A percentile compares a stretch with the other conserved stretches of the same genome.
These are phyloP conservation scores for Lachnellula willkommii DNA, from an alignment of 2,329 filamentous ascomycete genomes.

Conservation along the genomic window DNA sequence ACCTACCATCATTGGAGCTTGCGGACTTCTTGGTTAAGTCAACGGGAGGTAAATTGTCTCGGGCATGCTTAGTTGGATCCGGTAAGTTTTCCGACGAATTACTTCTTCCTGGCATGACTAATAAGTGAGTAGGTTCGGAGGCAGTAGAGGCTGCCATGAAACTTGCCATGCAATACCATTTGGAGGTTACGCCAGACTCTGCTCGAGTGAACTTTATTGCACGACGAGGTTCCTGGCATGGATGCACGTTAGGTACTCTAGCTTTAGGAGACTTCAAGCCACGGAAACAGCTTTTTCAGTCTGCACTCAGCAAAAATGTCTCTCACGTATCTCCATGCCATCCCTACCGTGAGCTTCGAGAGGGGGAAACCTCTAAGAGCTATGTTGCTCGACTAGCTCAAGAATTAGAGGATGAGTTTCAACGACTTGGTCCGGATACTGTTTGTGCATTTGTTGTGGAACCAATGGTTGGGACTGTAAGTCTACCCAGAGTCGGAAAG, in stretches of 20 bases:
- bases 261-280: slow-evolving; percentile 49
- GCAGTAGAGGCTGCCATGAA: slow-evolving; percentile 10
- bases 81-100: neutral
- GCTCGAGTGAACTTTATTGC: slow-evolving; percentile 48
- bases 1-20: slow-evolving; percentile 1
- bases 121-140: slow-evolving; percentile 6
- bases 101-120: neutral
- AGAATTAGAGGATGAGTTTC: slow-evolving; percentile 57
- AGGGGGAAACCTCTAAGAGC: slow-evolving; percentile 42
- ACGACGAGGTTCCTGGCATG: slow-evolving; percentile 60
- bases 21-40: slow-evolving; percentile 1
- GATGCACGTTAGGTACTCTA: slow-evolving; percentile 57
- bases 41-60: neutral
- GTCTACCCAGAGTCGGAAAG: neutral
- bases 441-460: slow-evolving; percentile 62
- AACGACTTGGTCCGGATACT: slow-evolving; percentile 49
- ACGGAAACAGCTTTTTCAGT: slow-evolving; percentile 49
- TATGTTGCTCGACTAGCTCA: slow-evolving; percentile 52
- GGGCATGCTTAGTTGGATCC: neutral
- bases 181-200: neutral
- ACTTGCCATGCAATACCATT: slow-evolving; percentile 52
- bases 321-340: slow-evolving; percentile 55
- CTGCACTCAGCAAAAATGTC: slow-evolving; percentile 46
- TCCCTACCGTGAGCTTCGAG: slow-evolving; percentile 48
- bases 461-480: slow-evolving; percentile 53